These are phyloP conservation scores for Exobasidium cylindrosporum DNA, from an alignment of 1,284 basidiomycete genomes.

Conservation along the genomic window DNA sequence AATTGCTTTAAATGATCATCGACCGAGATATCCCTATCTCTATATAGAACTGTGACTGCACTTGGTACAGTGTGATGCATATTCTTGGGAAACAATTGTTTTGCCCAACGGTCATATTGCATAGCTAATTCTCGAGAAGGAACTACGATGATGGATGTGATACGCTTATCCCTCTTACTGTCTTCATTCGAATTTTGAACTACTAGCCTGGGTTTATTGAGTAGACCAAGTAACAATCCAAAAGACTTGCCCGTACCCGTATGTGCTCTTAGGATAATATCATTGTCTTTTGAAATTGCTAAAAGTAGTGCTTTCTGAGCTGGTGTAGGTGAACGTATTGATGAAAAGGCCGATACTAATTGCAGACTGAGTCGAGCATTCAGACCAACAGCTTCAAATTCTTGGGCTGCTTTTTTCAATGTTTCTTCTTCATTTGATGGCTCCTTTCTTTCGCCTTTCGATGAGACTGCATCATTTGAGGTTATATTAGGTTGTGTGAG, in stretches of 20 bases:
- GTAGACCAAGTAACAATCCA: conserved; percentile 43
- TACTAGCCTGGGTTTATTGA: conserved; percentile 48
- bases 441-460: neutral
- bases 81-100: conserved; percentile 29
- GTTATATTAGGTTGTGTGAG: neutral
- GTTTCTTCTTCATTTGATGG: neutral
- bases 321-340: conserved; percentile 39
- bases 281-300: conserved; percentile 34
- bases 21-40: conserved; percentile 22
- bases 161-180: conserved; percentile 21
- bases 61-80: conserved; percentile 31
- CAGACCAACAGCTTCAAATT: conserved; percentile 11
- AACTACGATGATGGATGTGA: conserved; percentile 45
- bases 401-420: neutral
- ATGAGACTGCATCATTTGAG: neutral
- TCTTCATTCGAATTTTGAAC: conserved; percentile 22
- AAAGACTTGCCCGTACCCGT: conserved; percentile 53
- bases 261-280: conserved; percentile 48
- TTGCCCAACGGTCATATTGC: conserved; percentile 48
- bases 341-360: conserved; percentile 28
- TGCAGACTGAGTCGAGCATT: conserved; percentile 18
- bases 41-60: conserved; percentile 41
- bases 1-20: conserved; percentile 34
- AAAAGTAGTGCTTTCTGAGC: conserved; percentile 45
- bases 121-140: conserved; percentile 50